Percentiles rank a stretch among this genome's conserved stretches.
These are phyloP conservation scores for Mucor racemosus DNA, from an alignment of 371 early-diverging fungal genomes.

Conservation along the genomic window DNA sequence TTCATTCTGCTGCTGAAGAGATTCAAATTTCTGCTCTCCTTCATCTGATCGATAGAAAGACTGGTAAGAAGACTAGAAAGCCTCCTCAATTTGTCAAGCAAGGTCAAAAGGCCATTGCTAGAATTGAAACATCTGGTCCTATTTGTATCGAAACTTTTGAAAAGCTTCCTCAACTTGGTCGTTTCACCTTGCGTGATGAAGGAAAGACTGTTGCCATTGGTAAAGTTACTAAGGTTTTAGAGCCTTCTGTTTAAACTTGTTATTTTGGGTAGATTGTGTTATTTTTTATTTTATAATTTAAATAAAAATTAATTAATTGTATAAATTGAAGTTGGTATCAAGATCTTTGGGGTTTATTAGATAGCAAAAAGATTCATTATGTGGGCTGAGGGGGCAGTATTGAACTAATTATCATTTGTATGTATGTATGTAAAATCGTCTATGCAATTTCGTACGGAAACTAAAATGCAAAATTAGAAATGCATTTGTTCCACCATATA, in stretches of 20 bases:
- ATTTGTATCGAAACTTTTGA: slow-evolving; percentile 90
- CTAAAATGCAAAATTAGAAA: no score
- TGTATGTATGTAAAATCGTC: no score
- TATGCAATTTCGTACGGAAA: no score
- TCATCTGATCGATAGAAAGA: slow-evolving; percentile 90
- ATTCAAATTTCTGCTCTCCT: slow-evolving; percentile 78
- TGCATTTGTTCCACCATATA: no score
- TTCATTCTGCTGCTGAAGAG: slow-evolving; percentile 90
- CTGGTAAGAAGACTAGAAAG: slow-evolving; percentile 80
- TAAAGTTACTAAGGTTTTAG: slow-evolving; percentile 83
- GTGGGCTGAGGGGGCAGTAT: no score
- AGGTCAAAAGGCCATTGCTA: slow-evolving; percentile 84
- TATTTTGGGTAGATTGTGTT: not conserved
- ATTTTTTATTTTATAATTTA: not conserved
- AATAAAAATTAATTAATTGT: not conserved
- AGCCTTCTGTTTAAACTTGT: slow-evolving; percentile 23
- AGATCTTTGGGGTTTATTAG: no score
- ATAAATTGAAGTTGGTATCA: not conserved
- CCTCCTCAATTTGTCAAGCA: slow-evolving; percentile 95
- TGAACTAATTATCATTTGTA: no score
- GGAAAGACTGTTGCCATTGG: slow-evolving; percentile 96
- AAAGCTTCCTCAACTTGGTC: slow-evolving; percentile 91
- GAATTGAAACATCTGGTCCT: slow-evolving; percentile 75
- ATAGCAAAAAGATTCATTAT: no score
- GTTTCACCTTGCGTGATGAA: slow-evolving; percentile 97